Percentiles rank a stretch among this genome's conserved stretches.
phyloP scores from a whole-genome alignment of 164 flowering plant genomes.

The Vitis rupestris region DNA sequence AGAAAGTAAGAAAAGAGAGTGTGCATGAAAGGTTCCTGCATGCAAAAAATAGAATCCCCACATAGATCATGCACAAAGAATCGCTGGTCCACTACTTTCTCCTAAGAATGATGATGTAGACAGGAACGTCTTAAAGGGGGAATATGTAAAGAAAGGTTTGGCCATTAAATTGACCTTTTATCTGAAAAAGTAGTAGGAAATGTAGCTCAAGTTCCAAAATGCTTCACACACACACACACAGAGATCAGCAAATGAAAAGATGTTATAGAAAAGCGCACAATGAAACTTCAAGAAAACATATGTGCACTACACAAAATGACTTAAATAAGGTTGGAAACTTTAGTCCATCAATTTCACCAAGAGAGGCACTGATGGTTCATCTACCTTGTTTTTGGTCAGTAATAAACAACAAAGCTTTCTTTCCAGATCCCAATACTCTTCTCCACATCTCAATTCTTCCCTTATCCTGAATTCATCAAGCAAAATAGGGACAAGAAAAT shows the following conservation, averaged over 20 bases:
- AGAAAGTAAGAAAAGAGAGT: neutral
- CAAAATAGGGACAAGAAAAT: conserved; percentile 3
- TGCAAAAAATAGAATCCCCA: neutral
- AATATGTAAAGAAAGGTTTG: too few relatives aligned
- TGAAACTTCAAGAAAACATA: too few relatives aligned
- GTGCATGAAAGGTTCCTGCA: neutral
- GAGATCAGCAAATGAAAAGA: too few relatives aligned
- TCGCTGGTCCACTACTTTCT: too few relatives aligned
- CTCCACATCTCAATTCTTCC: conserved; percentile 67
- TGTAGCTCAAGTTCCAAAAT: too few relatives aligned
- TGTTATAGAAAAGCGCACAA: too few relatives aligned
- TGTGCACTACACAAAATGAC: neutral
- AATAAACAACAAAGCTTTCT: conserved; percentile 75
- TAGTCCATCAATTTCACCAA: neutral
- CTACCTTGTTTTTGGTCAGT: conserved; percentile 48
- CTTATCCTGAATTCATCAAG: conserved; percentile 42
- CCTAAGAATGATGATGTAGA: too few relatives aligned
- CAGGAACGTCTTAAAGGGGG: too few relatives aligned
- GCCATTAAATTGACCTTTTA: too few relatives aligned
- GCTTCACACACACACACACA: too few relatives aligned
- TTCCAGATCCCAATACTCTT: conserved; percentile 89
- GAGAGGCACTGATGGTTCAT: neutral
- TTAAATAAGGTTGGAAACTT: neutral
- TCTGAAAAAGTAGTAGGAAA: too few relatives aligned
- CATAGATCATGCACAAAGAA: too few relatives aligned